Base-by-base conservation (phyloP, 2,329 filamentous ascomycete species). In the Penicillium capsulatum region DNA sequence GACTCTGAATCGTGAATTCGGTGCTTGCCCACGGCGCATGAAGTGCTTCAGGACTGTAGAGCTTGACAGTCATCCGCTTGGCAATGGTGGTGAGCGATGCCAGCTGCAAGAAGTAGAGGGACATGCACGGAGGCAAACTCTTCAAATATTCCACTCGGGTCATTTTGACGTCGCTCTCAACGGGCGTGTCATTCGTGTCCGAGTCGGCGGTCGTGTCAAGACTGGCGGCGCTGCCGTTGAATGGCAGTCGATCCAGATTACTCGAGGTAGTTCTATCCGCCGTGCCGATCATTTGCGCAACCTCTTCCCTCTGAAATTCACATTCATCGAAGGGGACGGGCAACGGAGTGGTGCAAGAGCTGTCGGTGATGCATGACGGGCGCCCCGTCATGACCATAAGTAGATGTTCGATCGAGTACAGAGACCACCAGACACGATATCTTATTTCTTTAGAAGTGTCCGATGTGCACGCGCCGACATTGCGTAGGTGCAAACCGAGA, bases 351-450 rank as follows among this genome's bases (percentile, higher is more conserved):
- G 64, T 69, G 49, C 64, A 68, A 24, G 64, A 57, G 14, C 59
- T 58, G 34, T 70, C 65, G n/a, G 58, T 45, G 17, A 71, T 62
- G 47, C 60, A 69, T 11, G 65, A 66, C 11, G 68, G 66, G 29
- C 69, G 61, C n/a, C 69, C 69, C 2, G 68, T 71, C 52, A 70
- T 65, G 20, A 64, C 56, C 34, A 62, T 63, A 13, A 72, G 58
- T 11, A 65, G 60, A 38, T 68, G 64, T 36, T 72, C 69, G 13
- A 70, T 41, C 7, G 58, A 59, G 45, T 69, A 68, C 15, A 71
- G 43, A 16, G 68, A 63, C 64, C 67, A 70, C 69, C 69, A 71
- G 14, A 70, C 60, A 13, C 67, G 63, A 41, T 69, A 69, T 30
- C 67, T 59, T 20, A 67, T 64, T 44, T 70, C 67, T 34, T 68